Evolutionary conservation across 2,329 filamentous ascomycete species (phyloP).

Genomic region (Fusarium sp.): DNA sequence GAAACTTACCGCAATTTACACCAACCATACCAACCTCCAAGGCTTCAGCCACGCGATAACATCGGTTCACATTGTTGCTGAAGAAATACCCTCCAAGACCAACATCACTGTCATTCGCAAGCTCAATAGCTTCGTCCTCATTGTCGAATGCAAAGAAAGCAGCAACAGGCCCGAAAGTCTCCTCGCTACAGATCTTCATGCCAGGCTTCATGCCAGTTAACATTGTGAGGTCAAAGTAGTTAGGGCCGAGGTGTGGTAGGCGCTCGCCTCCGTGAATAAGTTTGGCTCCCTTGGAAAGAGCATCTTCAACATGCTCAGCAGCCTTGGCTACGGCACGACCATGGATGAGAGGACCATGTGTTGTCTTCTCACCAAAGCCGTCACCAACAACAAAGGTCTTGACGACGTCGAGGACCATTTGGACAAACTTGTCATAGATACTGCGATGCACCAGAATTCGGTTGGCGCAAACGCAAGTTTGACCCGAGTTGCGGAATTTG

Average conservation of each 20-base stretch:
- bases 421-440: slow-evolving; percentile 67
- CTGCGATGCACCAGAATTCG: slow-evolving; percentile 68
- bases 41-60: slow-evolving; percentile 56
- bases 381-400: slow-evolving; percentile 67
- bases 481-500: slow-evolving; percentile 78
- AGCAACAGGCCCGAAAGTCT: slow-evolving; percentile 78
- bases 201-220: slow-evolving; percentile 73
- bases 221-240: slow-evolving; percentile 77
- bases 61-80: slow-evolving; percentile 55
- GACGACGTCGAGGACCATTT: slow-evolving; percentile 62
- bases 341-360: slow-evolving; percentile 73
- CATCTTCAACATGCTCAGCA: slow-evolving; percentile 70
- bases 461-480: slow-evolving; percentile 76
- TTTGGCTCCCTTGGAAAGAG: slow-evolving; percentile 68
- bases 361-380: slow-evolving; percentile 65
- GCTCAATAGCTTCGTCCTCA: slow-evolving; percentile 73
- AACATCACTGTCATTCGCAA: slow-evolving; percentile 74
- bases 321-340: slow-evolving; percentile 71
- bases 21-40: slow-evolving; percentile 58
- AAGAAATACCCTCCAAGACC: slow-evolving; percentile 80
- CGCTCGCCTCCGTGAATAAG: slow-evolving; percentile 67
- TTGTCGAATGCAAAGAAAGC: slow-evolving; percentile 75
- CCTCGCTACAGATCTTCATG: slow-evolving; percentile 74
- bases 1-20: slow-evolving; percentile 45
- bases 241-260: slow-evolving; percentile 68